A percentile compares a stretch with the other conserved stretches of the same genome.
Evolutionary conservation across 2,329 filamentous ascomycete species (phyloP).

Genomic region (Alternaria atra): DNA sequence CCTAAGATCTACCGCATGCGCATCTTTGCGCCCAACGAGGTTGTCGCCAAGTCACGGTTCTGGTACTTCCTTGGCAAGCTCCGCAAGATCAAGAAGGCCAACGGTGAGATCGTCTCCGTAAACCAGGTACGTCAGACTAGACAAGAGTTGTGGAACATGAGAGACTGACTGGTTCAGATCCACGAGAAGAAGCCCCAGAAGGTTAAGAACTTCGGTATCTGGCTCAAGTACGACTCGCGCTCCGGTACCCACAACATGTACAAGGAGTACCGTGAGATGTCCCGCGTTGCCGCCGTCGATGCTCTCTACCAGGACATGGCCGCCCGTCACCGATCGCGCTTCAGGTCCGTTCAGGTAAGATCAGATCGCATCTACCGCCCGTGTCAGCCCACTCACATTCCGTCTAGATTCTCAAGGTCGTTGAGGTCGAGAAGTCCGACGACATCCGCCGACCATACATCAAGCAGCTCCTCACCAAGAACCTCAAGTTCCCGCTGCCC

Average conservation of each 20-base stretch:
- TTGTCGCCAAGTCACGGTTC: constrained; percentile 99
- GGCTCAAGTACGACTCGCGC: constrained; percentile 99
- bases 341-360: constrained; percentile 97
- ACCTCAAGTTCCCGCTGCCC: constrained; percentile 97
- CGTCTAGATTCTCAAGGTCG: constrained; percentile 91
- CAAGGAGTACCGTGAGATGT: constrained; percentile 99
- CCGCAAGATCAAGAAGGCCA: constrained; percentile 99
- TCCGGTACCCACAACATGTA: constrained; percentile 99
- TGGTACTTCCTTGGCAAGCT: constrained; percentile 99
- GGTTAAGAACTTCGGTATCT: constrained; percentile 99
- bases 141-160: not conserved
- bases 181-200: constrained; percentile 98
- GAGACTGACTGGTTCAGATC: constrained; percentile 68
- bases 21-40: constrained; percentile 97
- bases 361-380: not conserved
- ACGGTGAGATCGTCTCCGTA: constrained; percentile 97
- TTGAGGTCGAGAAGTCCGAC: constrained; percentile 93
- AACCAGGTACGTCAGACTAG: constrained; percentile 77
- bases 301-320: constrained; percentile 99
- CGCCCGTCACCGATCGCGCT: constrained; percentile 96
- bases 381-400: constrained; percentile 4
- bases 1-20: constrained; percentile 99
- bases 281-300: constrained; percentile 93
- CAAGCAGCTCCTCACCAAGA: constrained; percentile 95
- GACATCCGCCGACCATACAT: constrained; percentile 99